Evolutionary conservation across 2,329 filamentous ascomycete genomes (phyloP).

Genomic region (Rugonectria rugulosa): DNA sequence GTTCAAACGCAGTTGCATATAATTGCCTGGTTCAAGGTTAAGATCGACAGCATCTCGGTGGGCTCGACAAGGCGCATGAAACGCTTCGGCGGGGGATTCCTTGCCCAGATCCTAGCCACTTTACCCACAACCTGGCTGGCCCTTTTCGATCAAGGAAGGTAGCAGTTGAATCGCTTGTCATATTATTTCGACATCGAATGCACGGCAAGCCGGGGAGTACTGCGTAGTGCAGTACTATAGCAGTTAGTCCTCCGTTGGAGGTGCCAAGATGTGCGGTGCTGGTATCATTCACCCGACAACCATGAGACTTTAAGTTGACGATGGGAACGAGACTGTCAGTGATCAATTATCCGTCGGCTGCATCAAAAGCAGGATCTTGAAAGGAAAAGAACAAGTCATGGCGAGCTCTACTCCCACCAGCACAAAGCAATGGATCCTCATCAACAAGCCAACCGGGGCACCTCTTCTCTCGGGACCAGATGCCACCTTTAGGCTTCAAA

Average conservation of each 20-base stretch:
- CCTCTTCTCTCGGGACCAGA: conserved; percentile 37
- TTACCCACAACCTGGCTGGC: too few species aligned
- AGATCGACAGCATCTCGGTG: background rate
- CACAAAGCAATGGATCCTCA: conserved; percentile 43
- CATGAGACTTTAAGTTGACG: background rate
- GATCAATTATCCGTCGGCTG: background rate
- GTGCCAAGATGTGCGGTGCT: background rate
- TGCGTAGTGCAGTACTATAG: too few species aligned
- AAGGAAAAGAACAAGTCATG: conserved; percentile 24
- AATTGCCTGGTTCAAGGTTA: too few species aligned
- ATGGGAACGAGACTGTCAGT: background rate
- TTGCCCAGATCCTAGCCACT: too few species aligned
- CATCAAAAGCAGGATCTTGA: background rate
- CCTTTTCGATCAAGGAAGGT: too few species aligned
- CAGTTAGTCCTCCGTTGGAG: background rate
- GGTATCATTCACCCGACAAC: conserved; percentile 5
- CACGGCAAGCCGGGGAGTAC: background rate
- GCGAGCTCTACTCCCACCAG: conserved; percentile 31
- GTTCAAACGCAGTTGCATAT: too few species aligned
- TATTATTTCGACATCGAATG: conserved; percentile 7
- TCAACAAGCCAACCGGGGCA: conserved; percentile 36
- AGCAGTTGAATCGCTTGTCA: conserved; percentile 3
- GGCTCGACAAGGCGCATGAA: background rate
- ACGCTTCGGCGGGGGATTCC: background rate
- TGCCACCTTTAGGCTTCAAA: conserved; percentile 39